Conservation (phyloP, 352 stramenopile genomes). For the Thalassiosira mediterranea region DNA sequence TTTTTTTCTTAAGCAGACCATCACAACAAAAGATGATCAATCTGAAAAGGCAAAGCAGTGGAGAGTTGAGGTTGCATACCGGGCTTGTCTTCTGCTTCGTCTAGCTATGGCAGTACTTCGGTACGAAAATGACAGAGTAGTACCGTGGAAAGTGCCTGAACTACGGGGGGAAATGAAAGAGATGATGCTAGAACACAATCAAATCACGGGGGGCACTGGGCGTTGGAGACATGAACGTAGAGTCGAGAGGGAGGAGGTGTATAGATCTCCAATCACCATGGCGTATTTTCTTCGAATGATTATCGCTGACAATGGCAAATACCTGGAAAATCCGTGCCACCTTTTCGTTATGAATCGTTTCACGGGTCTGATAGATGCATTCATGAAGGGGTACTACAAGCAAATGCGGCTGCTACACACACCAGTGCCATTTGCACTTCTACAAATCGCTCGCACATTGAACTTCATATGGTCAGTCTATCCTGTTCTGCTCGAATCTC, state of each 20-base stretch:
- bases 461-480: conserved; percentile 66
- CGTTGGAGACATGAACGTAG: conserved; percentile 17
- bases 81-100: conserved; percentile 22
- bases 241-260: conserved; percentile 15
- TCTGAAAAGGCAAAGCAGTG: conserved; percentile 20
- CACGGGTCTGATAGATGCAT: conserved; percentile 21
- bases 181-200: conserved; percentile 16
- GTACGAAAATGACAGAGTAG: conserved; percentile 3
- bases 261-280: conserved; percentile 23
- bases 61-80: conserved; percentile 25
- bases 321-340: conserved; percentile 3
- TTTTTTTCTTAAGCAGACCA: too few species aligned
- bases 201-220: conserved; percentile 13
- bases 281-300: conserved; percentile 15
- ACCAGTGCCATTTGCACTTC: conserved; percentile 62
- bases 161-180: conserved; percentile 25
- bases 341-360: not conserved
- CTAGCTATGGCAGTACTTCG: conserved; percentile 10
- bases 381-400: conserved; percentile 28
- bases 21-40: conserved; percentile 42
- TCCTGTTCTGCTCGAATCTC: too few species aligned
- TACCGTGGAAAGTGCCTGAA: conserved; percentile 25
- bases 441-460: conserved; percentile 69
- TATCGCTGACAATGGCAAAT: conserved; percentile 7
- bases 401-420: conserved; percentile 10